Base-by-base conservation (phyloP, 2,329 filamentous ascomycete species). In the Talaromyces islandicus region DNA sequence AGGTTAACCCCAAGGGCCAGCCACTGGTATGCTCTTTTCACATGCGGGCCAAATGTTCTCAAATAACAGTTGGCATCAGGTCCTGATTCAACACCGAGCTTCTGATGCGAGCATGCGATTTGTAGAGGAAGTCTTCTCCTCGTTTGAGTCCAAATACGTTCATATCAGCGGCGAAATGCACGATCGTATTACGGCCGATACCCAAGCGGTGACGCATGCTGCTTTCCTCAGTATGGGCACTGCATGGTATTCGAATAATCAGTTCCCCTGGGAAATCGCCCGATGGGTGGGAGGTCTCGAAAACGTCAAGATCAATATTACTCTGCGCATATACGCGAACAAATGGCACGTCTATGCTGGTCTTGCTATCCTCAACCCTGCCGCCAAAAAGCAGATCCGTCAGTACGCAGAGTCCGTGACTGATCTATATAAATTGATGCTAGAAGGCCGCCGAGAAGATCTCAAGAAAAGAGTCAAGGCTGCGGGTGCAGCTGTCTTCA, bases 321-420 rank as follows among this genome's bases (percentile, higher is more conserved):
- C 92, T 67, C 81, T 99, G 66, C 92, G 94, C 68, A 97, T 99
- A 78, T 99, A 97, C 79, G 88, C 89, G 62, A 96, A 97, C 76
- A 99, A 97, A 76, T 99, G 95, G 95, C 95, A 99, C 79, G 94
- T 99, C 60, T 99, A 99, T 75, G 94, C 94, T 21, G 94, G 94
- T 0, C 87, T 99, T 9, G 94, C 95, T 11, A 99, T 99, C 70
- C 84, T 99, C 61, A 99, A 99, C 73, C 94, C 94, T 0, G 89
- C 92, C 61, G 94, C 94, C 3, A 90, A 89, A 73, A 84, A 89
- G 74, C 94, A 99, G 77, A 97, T 99, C 69, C 85, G 89, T 59
- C 92, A 97, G 79, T 99, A 97, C 74, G 93, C 94, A 10, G 83
- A 89, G 69, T 92, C 88, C 50, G 93, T 96, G 21, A 97, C 94